phyloP scores from a whole-genome alignment of 2,329 filamentous ascomycete species.

The Penicillium sp. region DNA sequence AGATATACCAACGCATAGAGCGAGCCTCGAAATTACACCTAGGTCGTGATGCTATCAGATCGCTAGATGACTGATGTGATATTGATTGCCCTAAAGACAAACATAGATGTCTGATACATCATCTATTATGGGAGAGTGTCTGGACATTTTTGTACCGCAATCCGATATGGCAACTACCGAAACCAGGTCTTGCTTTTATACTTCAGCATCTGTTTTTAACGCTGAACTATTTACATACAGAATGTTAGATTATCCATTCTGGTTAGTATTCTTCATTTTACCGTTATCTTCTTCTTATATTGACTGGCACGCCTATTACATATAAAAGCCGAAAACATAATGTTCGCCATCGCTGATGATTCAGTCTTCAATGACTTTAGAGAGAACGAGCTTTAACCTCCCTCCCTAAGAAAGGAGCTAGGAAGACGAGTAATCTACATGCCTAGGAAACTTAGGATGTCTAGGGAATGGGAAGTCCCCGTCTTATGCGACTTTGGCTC shows the following conservation, averaged over 20 bases:
- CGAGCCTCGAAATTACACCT: conserved; percentile 26
- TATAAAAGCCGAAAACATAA: conserved; percentile 51
- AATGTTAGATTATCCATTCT: conserved; percentile 11
- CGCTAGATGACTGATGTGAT: conserved; percentile 36
- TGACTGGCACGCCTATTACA: conserved; percentile 28
- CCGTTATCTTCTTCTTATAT: background rate
- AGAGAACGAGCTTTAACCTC: conserved; percentile 40
- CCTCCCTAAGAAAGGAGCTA: conserved; percentile 45
- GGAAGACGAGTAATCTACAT: conserved; percentile 46
- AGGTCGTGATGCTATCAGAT: conserved; percentile 31
- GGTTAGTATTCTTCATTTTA: background rate
- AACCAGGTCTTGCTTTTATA: conserved; percentile 2
- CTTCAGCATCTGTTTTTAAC: conserved; percentile 15
- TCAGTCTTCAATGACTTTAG: conserved; percentile 44
- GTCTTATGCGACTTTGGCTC: conserved; percentile 54
- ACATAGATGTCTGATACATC: conserved; percentile 40
- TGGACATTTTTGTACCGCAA: conserved; percentile 43
- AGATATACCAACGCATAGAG: conserved; percentile 46
- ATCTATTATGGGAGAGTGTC: conserved; percentile 47
- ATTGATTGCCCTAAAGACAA: conserved; percentile 30
- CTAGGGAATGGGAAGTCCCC: conserved; percentile 32
- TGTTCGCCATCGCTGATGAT: conserved; percentile 45
- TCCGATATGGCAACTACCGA: conserved; percentile 36
- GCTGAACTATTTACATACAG: conserved; percentile 14
- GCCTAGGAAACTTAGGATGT: conserved; percentile 42